Base-by-base conservation (phyloP, 495 filamentous ascomycete species). In the Xylaria flabelliformis region DNA sequence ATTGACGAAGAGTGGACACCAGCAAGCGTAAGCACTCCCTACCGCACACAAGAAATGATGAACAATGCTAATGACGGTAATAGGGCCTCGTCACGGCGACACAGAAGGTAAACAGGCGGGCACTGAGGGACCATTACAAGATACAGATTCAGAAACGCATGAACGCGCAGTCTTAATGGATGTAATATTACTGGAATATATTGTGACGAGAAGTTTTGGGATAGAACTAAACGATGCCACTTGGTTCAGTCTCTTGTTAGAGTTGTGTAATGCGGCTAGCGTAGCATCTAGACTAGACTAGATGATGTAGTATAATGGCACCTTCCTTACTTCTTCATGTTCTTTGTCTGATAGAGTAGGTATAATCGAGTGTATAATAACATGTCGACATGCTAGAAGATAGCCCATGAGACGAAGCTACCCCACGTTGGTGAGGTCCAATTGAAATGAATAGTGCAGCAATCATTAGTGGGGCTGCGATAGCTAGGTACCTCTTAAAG, bases 1-100 rank as follows among this genome's bases (percentile, higher is more conserved):
- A 83, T 84, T 1, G 89, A 90, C 59, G 89, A 90, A 74, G 89
- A 91, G 79, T 91, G 89, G 89, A 90, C 88, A 67, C 89, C 89
- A 34, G 80, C 83, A 19, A 91, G 86, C 79, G 89, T 90, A 78
- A 87, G 29, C 56, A 32, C 44, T 41, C 29, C 21, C 64, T 9
- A 15, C 46, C 29, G 46, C 67, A 59, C 5, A 36, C 34, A 36
- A 4, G 29, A 1, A 39, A 42, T 10, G 42, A 69, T 8, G 4
- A 4, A 39, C 13, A 56, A 19, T 36, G 64, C 65, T 68, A 15
- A 53, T 85, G 76, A 84, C 72, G 32, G 32, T 41, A 10, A 58
- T 21, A 91, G 89, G 86, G 86, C 6, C 78, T 90, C 17, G 84
- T 87, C 10, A 91, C 89, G 4, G 87, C 89, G 9, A 90, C 89